Base-by-base conservation (phyloP, 208 protist species). In the Zelonia costaricensis region DNA sequence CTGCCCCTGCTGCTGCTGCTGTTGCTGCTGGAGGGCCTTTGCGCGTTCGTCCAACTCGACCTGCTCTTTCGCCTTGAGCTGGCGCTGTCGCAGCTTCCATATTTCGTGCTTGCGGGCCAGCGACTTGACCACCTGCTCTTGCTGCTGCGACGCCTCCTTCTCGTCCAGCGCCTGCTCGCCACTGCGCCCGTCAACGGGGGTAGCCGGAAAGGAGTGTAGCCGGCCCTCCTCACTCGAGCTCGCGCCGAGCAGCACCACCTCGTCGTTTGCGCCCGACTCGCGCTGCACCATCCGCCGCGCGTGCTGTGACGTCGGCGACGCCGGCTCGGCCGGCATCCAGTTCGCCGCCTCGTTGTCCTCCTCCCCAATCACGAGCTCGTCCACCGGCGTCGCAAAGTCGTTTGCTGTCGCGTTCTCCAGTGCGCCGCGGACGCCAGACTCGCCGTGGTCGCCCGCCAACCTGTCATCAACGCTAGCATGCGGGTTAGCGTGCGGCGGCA, bases 71-170 rank as follows among this genome's bases (percentile, higher is more conserved):
- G 74, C 74, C 55, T 70, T 69, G 13, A 81, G 30, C 27, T 88
- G 76, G 7, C 74, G 69, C 63, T 92, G 83, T 43, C 80, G 71
- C 51, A 93, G 63, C 47, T 86, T 84, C 84, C 85, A 88, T 4
- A 95, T 82, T 46, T 95, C 81, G 35, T 92, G 86, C 46, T 86
- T 86, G n/a, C 88, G 82, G 22, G 78, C 40, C 0, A 92, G 65
- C 2, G 85, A 56, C 36, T 56, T 48, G 18, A 74, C 39, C 8
- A 69, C 45, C 31, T 76, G 39, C 15, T 75, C 49, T 22, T 75
- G 48, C 42, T 75, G 53, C 33, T 63, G 60, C 10, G 40, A 54
- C 27, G 13, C 16, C 30, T 60, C 38, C n/a, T 16, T 16, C 18
- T 62, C 46, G 35, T 36, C 40, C 40, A 25, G 40, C 4, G 20